A percentile compares a stretch with the other conserved stretches of the same genome.
These are phyloP conservation scores for Mortierella sp. DNA, from an alignment of 371 early-diverging fungal species.

Conservation along the genomic window DNA sequence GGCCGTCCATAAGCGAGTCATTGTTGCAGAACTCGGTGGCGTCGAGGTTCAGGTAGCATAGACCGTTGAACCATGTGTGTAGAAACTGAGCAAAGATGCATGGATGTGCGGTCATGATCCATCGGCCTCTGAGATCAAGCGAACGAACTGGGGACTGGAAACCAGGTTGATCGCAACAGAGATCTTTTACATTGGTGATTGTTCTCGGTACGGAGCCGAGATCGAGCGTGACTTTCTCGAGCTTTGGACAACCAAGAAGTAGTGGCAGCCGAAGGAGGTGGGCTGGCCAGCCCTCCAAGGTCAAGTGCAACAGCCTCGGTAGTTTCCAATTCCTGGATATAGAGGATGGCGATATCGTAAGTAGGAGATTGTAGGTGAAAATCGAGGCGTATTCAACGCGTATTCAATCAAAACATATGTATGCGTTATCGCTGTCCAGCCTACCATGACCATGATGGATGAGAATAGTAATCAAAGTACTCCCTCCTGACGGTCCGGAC, in stretches of 20 bases:
- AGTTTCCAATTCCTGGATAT: slow-evolving; percentile 24
- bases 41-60: slow-evolving; percentile 12
- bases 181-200: slow-evolving; percentile 6
- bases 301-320: slow-evolving; percentile 12
- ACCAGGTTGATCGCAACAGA: background rate
- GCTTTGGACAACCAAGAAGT: slow-evolving; percentile 13
- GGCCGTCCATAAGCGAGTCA: slow-evolving; percentile 12
- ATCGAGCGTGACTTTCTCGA: slow-evolving; percentile 11
- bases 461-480: slow-evolving; percentile 4
- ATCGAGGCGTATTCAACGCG: background rate
- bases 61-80: slow-evolving; percentile 11
- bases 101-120: slow-evolving; percentile 13
- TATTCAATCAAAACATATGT: background rate
- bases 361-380: background rate
- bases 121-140: slow-evolving; percentile 26
- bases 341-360: no score
- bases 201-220: slow-evolving; percentile 5
- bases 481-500: background rate
- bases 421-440: no score
- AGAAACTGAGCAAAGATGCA: slow-evolving; percentile 1
- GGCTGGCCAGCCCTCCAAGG: slow-evolving; percentile 17
- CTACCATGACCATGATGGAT: slow-evolving; percentile 32
- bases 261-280: slow-evolving; percentile 23
- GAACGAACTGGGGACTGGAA: slow-evolving; percentile 5
- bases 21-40: slow-evolving; percentile 2